Evolutionary conservation across 2,329 filamentous ascomycete genomes (phyloP).

Genomic region (Fusarium mangiferae): DNA sequence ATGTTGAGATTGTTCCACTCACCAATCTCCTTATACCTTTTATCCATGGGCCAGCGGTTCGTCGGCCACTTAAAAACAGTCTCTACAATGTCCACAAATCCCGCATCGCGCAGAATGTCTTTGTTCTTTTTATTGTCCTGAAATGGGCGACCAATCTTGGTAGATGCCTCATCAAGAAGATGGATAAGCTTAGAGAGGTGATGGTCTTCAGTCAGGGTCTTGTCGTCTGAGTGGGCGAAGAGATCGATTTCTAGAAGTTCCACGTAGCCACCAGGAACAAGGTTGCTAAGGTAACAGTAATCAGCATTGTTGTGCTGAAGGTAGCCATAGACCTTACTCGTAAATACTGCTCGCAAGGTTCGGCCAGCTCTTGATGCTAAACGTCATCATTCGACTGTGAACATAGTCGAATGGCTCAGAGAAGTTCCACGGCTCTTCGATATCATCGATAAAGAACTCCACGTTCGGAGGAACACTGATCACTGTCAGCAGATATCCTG

Average conservation of each 20-base stretch:
- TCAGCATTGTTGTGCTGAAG: rapidly evolving
- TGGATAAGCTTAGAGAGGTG: slow-evolving; percentile 5
- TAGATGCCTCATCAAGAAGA: slow-evolving; percentile 19
- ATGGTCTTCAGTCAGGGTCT: slow-evolving; percentile 1
- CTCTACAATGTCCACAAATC: slow-evolving; percentile 28
- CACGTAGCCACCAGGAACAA: slow-evolving; percentile 18
- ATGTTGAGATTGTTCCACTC: slow-evolving; percentile 29
- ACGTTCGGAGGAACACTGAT: slow-evolving; percentile 31
- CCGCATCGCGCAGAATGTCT: slow-evolving; percentile 6
- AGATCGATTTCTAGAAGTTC: slow-evolving; percentile 34
- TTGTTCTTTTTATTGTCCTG: slow-evolving; percentile 30
- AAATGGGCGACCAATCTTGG: slow-evolving; percentile 26
- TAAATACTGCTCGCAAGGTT: slow-evolving; percentile 11
- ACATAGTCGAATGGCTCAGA: slow-evolving; percentile 34
- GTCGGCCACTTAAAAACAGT: slow-evolving; percentile 36
- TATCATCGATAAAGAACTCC: slow-evolving; percentile 33
- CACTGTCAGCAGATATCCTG: background rate
- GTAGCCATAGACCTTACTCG: background rate
- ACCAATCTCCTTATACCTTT: slow-evolving; percentile 30
- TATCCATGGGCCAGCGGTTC: slow-evolving; percentile 25
- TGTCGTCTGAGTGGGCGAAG: slow-evolving; percentile 24
- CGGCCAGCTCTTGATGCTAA: slow-evolving; percentile 31
- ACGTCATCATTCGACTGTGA: slow-evolving; percentile 36
- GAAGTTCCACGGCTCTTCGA: slow-evolving; percentile 33
- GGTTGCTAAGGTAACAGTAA: background rate